Conservation (phyloP, 345 rosid genomes). For the Balakata baccata region DNA sequence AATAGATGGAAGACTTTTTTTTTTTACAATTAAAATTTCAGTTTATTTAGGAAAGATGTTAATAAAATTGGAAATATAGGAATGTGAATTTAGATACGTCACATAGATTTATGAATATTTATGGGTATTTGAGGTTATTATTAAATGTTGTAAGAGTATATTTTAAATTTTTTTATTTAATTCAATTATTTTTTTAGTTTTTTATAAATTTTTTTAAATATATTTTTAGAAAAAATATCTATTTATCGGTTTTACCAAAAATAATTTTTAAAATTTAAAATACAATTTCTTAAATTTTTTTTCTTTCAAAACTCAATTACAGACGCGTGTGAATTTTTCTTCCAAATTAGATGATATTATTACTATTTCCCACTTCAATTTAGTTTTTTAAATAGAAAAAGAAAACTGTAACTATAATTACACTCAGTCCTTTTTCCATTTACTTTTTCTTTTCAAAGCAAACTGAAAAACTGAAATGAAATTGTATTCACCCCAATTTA, state of each 20-base stretch:
- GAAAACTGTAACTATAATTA: not conserved
- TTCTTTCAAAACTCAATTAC: no score
- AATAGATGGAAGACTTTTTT: not conserved
- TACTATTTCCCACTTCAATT: not conserved
- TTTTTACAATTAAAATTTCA: not conserved
- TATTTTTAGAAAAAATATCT: no score
- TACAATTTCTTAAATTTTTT: no score
- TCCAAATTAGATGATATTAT: not conserved
- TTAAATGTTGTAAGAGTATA: no score
- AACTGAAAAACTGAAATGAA: not conserved
- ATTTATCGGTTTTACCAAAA: no score
- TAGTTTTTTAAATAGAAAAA: not conserved
- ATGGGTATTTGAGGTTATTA: no score
- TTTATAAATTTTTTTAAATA: no score
- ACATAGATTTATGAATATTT: no score
- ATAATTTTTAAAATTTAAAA: no score
- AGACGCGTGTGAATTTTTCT: not conserved
- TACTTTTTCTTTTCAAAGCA: not conserved
- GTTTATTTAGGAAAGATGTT: not conserved
- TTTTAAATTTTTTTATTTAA: no score
- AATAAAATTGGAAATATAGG: not conserved
- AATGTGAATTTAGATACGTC: conserved; percentile 5
- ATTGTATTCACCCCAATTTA: no score
- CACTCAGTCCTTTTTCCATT: not conserved
- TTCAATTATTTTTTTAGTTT: no score